Base-by-base conservation (phyloP, 768 basidiomycete genomes). In the Dioszegia aurantiaca region DNA sequence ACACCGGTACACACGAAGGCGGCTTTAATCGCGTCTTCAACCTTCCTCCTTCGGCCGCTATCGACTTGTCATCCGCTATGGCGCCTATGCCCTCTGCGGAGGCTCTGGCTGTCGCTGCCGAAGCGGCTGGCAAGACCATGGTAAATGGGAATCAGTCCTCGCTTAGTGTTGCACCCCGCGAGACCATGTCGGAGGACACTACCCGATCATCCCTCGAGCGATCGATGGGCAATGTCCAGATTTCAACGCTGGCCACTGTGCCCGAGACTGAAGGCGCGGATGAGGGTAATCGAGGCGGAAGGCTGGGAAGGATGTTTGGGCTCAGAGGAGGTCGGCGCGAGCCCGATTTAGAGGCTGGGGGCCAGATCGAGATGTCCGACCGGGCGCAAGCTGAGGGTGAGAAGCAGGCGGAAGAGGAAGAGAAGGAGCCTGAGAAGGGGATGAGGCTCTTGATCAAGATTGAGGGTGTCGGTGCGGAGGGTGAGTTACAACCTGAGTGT, bases 371-470 rank as follows among this genome's bases (percentile, higher is more conserved):
- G 46, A 62, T 66, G 69, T 55, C 61, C 28, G 61, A 62, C 28
- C 42, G 56, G 40, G 33, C 33, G 33, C 33, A 39, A 16, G 45
- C 23, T 4, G 42, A 33, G 11, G 43, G 81, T 58, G 81, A 79
- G 17, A 81, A 83, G 21, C 28, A 51, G 12, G 60, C 51, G 23
- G 55, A 65, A 24, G 59, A 56, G 10, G 65, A 52, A 19, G 58
- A 67, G 33, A 63, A 69, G 46, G 63, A 67, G 33, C 43, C 55
- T 21, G 79, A 78, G 39, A 79, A 85, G 52, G 90, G 89, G 12
- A 86, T 93, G 31, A 83, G 85, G 60, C 83, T 89, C 17, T 82
- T 84, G 19, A 93, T 97, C 63, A 81, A 84, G 27, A 81, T 95
- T 36, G 87, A 86, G 19, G 92, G 90, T 3, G 79, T 93, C 27